Evolutionary conservation across 2,329 filamentous ascomycete species (phyloP), one percentile per base, ranked within the genome.

Genomic region (Eurotiales sp.): DNA sequence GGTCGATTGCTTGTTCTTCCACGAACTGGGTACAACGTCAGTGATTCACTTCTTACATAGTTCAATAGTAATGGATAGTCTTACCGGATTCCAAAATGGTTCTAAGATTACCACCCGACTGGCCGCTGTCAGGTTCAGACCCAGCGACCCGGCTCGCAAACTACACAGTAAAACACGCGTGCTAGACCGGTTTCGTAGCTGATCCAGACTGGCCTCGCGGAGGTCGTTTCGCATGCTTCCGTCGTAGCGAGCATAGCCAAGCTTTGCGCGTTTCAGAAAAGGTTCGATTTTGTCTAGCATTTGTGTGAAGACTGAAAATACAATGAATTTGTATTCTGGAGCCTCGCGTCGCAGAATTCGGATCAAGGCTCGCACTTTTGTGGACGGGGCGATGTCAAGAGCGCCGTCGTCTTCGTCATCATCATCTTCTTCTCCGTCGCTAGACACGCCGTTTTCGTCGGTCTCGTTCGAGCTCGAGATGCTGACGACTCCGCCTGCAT

Each of bases 261-360:
- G 86, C 12, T 84, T 82, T 12, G 86, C 84, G 44, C 83, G 79
- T 41, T 80, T 78, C 54, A 99, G 77, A 71, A 97, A 96, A 2
- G 93, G 93, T 66, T 97, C 90, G 56, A 99, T 85, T 23, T 97
- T 84, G 72, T 97, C 88, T 41, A 99, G 83, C 93, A 99, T 99
- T 0, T 90, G 93, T 0, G 93, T 99, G 72, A 99, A 99, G 63
- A 97, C 90, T 1, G 90, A 96, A 72, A 99, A 99, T 57, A 99
- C 90, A 62, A 99, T 99, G 65, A 96, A 95, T 67, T 99, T 99
- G 78, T 96, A 89, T 54, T 90, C 78, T 1, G 79, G 75, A 0
- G 85, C 84, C 69, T 99, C 93, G 40, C 82, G 82, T 57, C 84
- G 81, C 8, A 99, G 81, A 46, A 99, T 88, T 55, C 83, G 78